Base-by-base conservation (phyloP, 192 early-diverging fungal genomes). In the Coemansia sp. region DNA sequence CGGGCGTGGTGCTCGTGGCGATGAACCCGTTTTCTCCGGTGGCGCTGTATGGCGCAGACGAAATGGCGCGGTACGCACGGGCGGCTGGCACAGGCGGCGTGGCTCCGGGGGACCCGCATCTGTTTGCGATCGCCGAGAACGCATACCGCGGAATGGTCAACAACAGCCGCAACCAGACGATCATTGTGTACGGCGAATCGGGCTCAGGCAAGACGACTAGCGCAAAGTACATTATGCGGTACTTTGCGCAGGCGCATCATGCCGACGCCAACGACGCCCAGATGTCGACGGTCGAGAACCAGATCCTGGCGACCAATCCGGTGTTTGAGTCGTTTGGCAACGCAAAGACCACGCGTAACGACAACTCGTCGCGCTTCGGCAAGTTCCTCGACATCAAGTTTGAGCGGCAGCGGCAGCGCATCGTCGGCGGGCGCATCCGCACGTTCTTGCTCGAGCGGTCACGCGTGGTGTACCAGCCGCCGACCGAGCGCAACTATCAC, bases 111-210 rank as follows among this genome's bases (percentile, higher is more conserved):
- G 91, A 92, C 55, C 97, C 97, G n/a, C 97, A 99, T 69, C 84
- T 99, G 83, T 99, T 98, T 84, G 95, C 97, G 5, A 95, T 99
- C 65, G 95, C 97, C 2, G 95, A 98, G 83, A 92, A 95, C 75
- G 93, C 97, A 2, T 98, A 97, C 81, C 85, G 91, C 16, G 90
- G 87, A 65, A 94, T 99, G 91, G 90, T 95, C 58, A 83, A 91
- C 27, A 90, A 95, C 56, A 77, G 88, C 60, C 86, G 86, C 64
- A 97, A 99, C 84, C 97, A 99, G 82, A 94, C 95, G 8, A 95
- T 99, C 69, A 94, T 99, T 62, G 95, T 98, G 31, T 94, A 91
- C 21, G 97, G 97, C 62, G 95, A 99, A 72, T 92, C 88, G 64
- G 92, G 93, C 75, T 96, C 97, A 22, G 97, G 97, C 71, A 99